A percentile compares a stretch with the other conserved stretches of the same genome.
phyloP scores from a whole-genome alignment of 2,329 filamentous ascomycete species.

The Sporothrix inflata region DNA sequence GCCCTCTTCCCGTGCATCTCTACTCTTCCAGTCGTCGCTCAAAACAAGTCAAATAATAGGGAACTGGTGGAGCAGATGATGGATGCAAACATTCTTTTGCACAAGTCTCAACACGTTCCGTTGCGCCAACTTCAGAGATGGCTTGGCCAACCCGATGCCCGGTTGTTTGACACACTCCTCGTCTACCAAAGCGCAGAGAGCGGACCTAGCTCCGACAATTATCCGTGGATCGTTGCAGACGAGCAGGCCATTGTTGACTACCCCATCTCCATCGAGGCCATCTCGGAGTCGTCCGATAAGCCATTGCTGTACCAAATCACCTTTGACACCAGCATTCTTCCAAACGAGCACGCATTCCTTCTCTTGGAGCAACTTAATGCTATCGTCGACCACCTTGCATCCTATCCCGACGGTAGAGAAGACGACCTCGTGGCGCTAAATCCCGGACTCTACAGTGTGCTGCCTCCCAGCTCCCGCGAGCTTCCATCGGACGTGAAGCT shows the following conservation, averaged over 20 bases:
- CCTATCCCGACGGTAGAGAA: constrained; percentile 48
- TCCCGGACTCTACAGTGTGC: constrained; percentile 62
- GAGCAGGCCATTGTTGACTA: constrained; percentile 78
- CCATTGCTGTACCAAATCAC: constrained; percentile 67
- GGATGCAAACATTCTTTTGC: constrained; percentile 63
- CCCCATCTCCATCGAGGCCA: constrained; percentile 77
- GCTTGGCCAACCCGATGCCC: constrained; percentile 63
- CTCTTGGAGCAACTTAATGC: constrained; percentile 74
- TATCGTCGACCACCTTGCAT: constrained; percentile 62
- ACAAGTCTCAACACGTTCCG: constrained; percentile 72
- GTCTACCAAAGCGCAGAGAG: constrained; percentile 70
- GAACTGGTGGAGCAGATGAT: constrained; percentile 67
- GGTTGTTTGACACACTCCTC: constrained; percentile 82
- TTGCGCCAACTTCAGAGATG: constrained; percentile 73
- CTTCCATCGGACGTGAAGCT: constrained; percentile 63
- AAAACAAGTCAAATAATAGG: constrained; percentile 56
- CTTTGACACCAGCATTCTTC: constrained; percentile 66
- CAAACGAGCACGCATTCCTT: constrained; percentile 66
- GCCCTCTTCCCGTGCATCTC: constrained; percentile 78
- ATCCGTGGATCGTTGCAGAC: constrained; percentile 62
- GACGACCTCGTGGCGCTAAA: constrained; percentile 43
- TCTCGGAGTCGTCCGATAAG: constrained; percentile 50
- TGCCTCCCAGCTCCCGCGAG: constrained; percentile 60
- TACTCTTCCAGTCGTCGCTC: constrained; percentile 73
- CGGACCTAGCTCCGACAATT: not conserved